Base-by-base conservation (phyloP, 169 alveolate species). In the Plasmodium gaboni region DNA sequence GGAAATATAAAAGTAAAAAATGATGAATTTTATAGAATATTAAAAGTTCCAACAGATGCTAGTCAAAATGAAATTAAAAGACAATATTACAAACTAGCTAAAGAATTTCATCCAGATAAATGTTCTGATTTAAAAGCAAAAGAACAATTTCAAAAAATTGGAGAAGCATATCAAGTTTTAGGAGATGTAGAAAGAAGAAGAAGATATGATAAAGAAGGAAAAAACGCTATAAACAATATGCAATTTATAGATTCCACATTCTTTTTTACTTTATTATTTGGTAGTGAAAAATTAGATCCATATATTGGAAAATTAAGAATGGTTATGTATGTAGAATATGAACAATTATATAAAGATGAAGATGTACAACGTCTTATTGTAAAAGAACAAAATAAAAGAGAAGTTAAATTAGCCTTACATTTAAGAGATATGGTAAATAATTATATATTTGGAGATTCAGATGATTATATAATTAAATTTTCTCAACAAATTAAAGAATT, bases 51-150 rank as follows among this genome's bases (percentile, higher is more conserved):
- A 2, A 87, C 96, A n/a, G 87, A 92, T 57, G 98, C 98, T 12
- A 91, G 89, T 15, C 97, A 93, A 88, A 88, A 76, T 55, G 94
- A 86, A 70, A 93, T 93, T 42, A 93, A 97, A 64, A 68, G 97
- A 19, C 95, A 93, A 57, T 96, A 96, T 83, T 96, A 96, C 80
- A 94, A 95, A 73, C 92, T 95, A 32, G 98, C 99, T 7, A 92
- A 95, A 73, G 93, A 96, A 91, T 95, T 94, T 86, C 99, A 98
- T 88, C 99, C 99, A 8, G 99, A 98, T 88, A 97, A 97, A 86
- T 98, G 98, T 10, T 97, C 95, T 22, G 98, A 97, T 92, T 89
- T 94, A 26, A 93, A 91, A 17, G 98, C 98, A 26, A 94, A 96
- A 53, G 96, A 95, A 70, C 91, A 89, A 87, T 98, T 96, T 83